Percentiles rank a stretch among this genome's conserved stretches.
Evolutionary conservation across 768 basidiomycete genomes (phyloP).

Genomic region (Daedaleopsis sinensis): DNA sequence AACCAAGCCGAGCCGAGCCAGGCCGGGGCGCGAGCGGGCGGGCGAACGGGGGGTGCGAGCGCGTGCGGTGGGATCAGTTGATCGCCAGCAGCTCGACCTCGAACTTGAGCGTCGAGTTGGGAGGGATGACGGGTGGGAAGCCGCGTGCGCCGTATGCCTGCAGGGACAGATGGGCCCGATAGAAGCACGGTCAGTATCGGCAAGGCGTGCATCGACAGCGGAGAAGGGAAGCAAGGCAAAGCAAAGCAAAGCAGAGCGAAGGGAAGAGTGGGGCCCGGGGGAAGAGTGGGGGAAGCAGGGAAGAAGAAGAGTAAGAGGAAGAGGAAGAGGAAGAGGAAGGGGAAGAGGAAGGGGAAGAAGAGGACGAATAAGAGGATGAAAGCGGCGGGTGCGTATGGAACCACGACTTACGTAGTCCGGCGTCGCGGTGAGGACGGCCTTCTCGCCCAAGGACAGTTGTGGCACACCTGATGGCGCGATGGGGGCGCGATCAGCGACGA

Average conservation of each 20-base stretch:
- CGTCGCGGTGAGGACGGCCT: slow-evolving; percentile 64
- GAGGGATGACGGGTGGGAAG: slow-evolving; percentile 78
- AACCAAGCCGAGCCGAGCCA: neutral
- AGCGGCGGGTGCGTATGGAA: neutral
- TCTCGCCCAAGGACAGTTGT: slow-evolving; percentile 75
- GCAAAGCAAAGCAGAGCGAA: neutral
- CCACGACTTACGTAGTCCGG: slow-evolving; percentile 73
- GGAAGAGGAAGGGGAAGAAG: too few species aligned
- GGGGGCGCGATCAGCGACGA: slow-evolving; percentile 19
- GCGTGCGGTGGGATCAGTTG: slow-evolving; percentile 36
- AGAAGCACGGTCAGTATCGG: slow-evolving; percentile 7
- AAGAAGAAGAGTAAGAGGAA: too few species aligned
- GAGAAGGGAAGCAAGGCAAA: too few species aligned
- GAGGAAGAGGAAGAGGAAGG: too few species aligned
- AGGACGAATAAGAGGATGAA: too few species aligned
- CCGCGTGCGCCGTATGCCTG: slow-evolving; percentile 78
- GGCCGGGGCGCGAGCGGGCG: neutral
- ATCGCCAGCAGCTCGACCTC: slow-evolving; percentile 85
- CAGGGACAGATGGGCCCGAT: neutral
- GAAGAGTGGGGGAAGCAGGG: neutral
- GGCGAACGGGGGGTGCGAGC: neutral
- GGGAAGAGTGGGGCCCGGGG: neutral
- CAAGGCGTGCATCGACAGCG: neutral
- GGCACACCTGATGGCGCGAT: slow-evolving; percentile 58
- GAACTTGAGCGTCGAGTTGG: slow-evolving; percentile 74